Evolutionary conservation across 1,139 yeast species (phyloP).

Genomic region (Candida gigantensis): DNA sequence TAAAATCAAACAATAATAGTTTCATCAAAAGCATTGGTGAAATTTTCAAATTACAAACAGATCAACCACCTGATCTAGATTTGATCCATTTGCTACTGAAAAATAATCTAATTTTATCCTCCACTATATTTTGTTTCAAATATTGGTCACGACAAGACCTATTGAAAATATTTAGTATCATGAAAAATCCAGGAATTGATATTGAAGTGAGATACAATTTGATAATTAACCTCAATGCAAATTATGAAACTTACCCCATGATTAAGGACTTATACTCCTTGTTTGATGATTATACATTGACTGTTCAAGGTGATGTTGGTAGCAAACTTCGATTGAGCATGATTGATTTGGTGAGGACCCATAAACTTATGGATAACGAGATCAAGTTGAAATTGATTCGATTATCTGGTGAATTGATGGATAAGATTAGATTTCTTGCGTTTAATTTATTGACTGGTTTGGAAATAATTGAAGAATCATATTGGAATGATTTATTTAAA

Average conservation of each 20-base stretch:
- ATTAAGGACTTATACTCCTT: constrained; percentile 17
- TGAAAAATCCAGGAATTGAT: constrained; percentile 22
- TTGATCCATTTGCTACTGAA: constrained; percentile 25
- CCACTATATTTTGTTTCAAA: constrained; percentile 30
- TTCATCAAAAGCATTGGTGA: constrained; percentile 22
- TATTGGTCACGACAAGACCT: constrained; percentile 14
- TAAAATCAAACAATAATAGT: constrained; percentile 15
- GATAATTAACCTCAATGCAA: constrained; percentile 19
- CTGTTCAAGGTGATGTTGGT: constrained; percentile 81
- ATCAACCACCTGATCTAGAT: constrained; percentile 18
- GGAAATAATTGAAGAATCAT: constrained; percentile 14
- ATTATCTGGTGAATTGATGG: constrained; percentile 47
- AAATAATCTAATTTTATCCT: constrained; percentile 28
- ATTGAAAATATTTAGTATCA: constrained; percentile 17
- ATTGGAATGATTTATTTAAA: constrained; percentile 28
- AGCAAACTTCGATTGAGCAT: constrained; percentile 61
- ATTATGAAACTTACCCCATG: constrained; percentile 34
- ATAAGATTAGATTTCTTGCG: constrained; percentile 29
- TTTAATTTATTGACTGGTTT: constrained; percentile 21
- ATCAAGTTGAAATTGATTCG: constrained; percentile 46
- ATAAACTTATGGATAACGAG: constrained; percentile 16
- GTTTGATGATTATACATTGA: constrained; percentile 64
- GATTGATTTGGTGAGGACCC: constrained; percentile 24
- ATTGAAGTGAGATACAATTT: constrained; percentile 29
- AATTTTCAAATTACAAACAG: constrained; percentile 20